Evolutionary conservation across 257 asterid genomes (phyloP), one percentile per base, ranked within the genome.

Genomic region (Thymus mandschuricus): DNA sequence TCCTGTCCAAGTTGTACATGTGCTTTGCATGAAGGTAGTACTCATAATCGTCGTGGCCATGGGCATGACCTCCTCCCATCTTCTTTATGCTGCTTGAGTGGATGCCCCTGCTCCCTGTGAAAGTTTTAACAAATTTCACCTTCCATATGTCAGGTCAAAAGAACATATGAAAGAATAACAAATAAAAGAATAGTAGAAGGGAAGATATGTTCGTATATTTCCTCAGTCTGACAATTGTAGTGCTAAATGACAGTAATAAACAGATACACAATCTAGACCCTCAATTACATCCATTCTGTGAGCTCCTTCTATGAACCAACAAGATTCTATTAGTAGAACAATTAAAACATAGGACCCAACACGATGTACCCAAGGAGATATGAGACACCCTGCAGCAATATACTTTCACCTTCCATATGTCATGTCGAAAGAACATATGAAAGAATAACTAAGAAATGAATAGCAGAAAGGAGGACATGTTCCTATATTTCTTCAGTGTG

Each of bases 51-150:
- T 90, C 95, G 44, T 90, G 92, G 27, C 92, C 96, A 68, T 90
- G 92, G 27, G 91, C 96, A 68, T 88, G 92, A 40, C 92, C 97
- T 71, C 95, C 95, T 71, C 97, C 96, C 97, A 92, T 92, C 78
- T 78, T 80, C 87, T 81, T 86, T 33, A 82, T 76, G 21, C 85
- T 64, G 11, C 88, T 88, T 75, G 98, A 85, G 75, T 92, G 96
- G 71, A 90, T 77, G 46, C 88, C 92, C 84, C 91, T 81, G 72
- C 68, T 80, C 76, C 69, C 95, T 88, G 86, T 76, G 56, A 66
- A 15, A 64, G 2, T 13, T 2, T 40, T n/a, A 64, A 76, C 10
- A n/a, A 46, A 41, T 59, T 33, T 33, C 51, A 52, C 13, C 10
- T 60, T 41, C 43, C 5, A 41, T 64, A 68, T 67, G 77, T 21